These are phyloP conservation scores for Mesembryanthemum crystallinum DNA, from an alignment of 148 eudicot species.

Conservation along the genomic window DNA sequence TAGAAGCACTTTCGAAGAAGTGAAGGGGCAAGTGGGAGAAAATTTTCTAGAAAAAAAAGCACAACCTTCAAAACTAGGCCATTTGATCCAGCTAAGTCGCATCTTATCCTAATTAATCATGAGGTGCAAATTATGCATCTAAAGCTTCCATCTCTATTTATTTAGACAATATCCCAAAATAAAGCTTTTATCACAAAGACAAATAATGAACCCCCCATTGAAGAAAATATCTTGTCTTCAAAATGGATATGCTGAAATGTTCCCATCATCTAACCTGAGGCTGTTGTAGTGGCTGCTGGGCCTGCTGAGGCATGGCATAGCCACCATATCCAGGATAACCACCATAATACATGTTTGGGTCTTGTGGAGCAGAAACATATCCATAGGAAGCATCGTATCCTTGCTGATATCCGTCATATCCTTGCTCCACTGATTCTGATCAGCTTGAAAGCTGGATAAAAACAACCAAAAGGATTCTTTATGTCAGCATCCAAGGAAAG, in stretches of 20 bases:
- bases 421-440: slow-evolving; percentile 66
- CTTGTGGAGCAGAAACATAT: slow-evolving; percentile 72
- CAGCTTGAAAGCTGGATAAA: slow-evolving; percentile 57
- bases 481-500: background rate
- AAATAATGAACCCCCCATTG: too few relatives aligned
- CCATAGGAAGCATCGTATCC: slow-evolving; percentile 74
- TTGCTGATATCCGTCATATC: slow-evolving; percentile 71
- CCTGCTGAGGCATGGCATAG: slow-evolving; percentile 61
- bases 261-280: slow-evolving; percentile 38
- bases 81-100: background rate
- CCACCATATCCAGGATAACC: slow-evolving; percentile 80
- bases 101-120: too few relatives aligned
- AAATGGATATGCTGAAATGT: too few relatives aligned
- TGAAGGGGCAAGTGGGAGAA: too few relatives aligned
- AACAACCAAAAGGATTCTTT: slow-evolving; percentile 15
- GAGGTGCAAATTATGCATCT: too few relatives aligned
- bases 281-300: slow-evolving; percentile 48
- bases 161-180: too few relatives aligned
- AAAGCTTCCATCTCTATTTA: too few relatives aligned
- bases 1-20: too few relatives aligned
- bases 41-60: too few relatives aligned
- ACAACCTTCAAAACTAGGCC: too few relatives aligned
- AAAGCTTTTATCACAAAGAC: too few relatives aligned
- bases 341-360: slow-evolving; percentile 78
- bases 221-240: too few relatives aligned